Base-by-base conservation (phyloP, 2,329 filamentous ascomycete genomes). In the Cytospora piceae region DNA sequence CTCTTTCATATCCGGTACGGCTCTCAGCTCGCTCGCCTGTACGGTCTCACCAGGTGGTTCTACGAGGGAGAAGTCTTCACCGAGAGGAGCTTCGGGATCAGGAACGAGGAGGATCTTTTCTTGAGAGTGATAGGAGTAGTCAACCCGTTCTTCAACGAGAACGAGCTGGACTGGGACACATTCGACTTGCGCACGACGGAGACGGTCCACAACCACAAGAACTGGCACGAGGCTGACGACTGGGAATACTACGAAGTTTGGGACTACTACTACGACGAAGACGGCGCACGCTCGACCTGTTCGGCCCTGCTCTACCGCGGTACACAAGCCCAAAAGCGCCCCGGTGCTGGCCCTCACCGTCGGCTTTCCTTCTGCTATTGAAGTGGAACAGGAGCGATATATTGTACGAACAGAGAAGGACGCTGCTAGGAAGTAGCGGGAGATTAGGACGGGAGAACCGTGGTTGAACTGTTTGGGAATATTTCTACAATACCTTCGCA, bases 341-440 rank as follows among this genome's bases (percentile, higher is more conserved):
- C 11, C 46, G 11, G 46, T 12, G 46, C 8, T 49, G 46, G 17
- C n/a, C n/a, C 46, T 8, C n/a, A n/a, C n/a, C 22, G 22, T n/a
- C 46, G n/a, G n/a, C 46, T 14, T 24, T 24, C 22, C n/a, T 22
- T 49, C 24, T 14, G 46, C 22, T 39, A 31, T 54, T 57, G 53
- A 34, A 37, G 52, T 15, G 53, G 31, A 37, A 57, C 5, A 52
- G 14, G 53, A 31, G 9, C 32, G 32, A 39, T 34, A 57, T 24
- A 42, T 54, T 49, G 60, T 29, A 49, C 53, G 60, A 29, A 42
- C 49, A 54, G 60, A 27, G 34, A 37, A 63, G 53, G 54, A 32
- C 53, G 61, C 57, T 56, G 61, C 61, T n/a, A 58, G 56, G 56
- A 29, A 61, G 52, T 53, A 56, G 58, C 49, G 29, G 39, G 31